Evolutionary conservation across 768 basidiomycete genomes (phyloP).

Genomic region (Lactifluus hygrophoroides): DNA sequence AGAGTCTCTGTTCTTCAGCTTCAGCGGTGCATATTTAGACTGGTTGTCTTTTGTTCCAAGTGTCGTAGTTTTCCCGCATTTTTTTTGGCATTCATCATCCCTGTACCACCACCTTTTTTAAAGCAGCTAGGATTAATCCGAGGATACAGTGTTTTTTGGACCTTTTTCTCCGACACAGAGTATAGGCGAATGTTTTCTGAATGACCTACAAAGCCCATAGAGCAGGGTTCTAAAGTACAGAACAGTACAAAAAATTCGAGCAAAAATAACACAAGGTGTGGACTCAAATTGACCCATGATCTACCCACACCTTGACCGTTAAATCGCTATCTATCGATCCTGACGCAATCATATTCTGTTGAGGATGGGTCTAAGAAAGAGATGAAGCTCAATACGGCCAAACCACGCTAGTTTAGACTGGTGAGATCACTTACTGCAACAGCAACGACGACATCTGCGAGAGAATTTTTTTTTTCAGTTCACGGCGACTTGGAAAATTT

Average conservation of each 20-base stretch:
- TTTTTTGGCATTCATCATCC: background rate
- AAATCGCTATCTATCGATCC: conserved; percentile 82
- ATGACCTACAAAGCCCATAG: background rate
- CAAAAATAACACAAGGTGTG: background rate
- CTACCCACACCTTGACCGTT: conserved; percentile 76
- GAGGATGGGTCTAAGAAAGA: conserved; percentile 63
- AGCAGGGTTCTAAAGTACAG: background rate
- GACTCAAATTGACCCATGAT: conserved; percentile 26
- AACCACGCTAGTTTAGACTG: background rate
- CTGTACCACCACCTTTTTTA: conserved; percentile 18
- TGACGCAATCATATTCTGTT: conserved; percentile 79
- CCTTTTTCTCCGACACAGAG: background rate
- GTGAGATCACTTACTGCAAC: conserved; percentile 49
- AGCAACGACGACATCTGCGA: conserved; percentile 65
- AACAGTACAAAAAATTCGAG: background rate
- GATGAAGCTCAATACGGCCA: conserved; percentile 10
- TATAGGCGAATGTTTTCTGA: background rate
- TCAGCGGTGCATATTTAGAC: conserved; percentile 9
- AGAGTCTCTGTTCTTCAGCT: background rate
- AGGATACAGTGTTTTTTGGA: background rate
- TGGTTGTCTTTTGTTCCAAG: background rate
- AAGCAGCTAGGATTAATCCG: conserved; percentile 5
- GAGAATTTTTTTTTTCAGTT: background rate
- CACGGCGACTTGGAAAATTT: too few relatives aligned
- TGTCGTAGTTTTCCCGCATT: background rate